A percentile compares a stretch with the other conserved stretches of the same genome.
Evolutionary conservation across 106 monocot genomes (phyloP).

Genomic region (Dendrobium catenatum): DNA sequence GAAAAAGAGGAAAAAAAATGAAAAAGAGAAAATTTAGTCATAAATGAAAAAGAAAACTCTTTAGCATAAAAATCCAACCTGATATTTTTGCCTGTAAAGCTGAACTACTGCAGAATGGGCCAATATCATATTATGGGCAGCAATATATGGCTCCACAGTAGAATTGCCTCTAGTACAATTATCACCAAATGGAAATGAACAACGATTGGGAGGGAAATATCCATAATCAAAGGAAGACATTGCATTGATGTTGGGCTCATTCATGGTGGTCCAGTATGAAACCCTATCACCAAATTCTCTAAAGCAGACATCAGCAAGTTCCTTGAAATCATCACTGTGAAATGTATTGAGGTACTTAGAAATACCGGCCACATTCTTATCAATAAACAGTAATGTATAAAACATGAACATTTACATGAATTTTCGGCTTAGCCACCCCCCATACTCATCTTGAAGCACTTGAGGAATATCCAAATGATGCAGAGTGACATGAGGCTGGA

Average conservation of each 20-base stretch:
- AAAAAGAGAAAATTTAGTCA: no score
- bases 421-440: constrained; percentile 48
- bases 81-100: constrained; percentile 45
- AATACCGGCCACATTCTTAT: background rate
- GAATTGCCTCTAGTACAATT: constrained; percentile 51
- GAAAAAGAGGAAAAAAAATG: no score
- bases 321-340: constrained; percentile 47
- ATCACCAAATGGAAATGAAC: constrained; percentile 40
- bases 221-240: constrained; percentile 31
- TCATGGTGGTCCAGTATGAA: constrained; percentile 48
- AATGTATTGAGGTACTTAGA: background rate
- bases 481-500: constrained; percentile 53
- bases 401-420: constrained; percentile 37
- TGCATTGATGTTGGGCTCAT: constrained; percentile 37
- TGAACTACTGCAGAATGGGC: constrained; percentile 36
- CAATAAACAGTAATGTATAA: background rate
- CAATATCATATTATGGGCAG: constrained; percentile 30
- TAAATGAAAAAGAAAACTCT: no score
- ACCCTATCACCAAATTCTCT: constrained; percentile 64
- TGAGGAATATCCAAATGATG: constrained; percentile 61
- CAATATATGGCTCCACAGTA: constrained; percentile 53
- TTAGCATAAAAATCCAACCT: constrained; percentile 16
- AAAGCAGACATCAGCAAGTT: constrained; percentile 62
- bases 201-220: constrained; percentile 32
- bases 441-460: constrained; percentile 57